phyloP scores from a whole-genome alignment of 768 basidiomycete genomes.

The Rhizopogon rudus region DNA sequence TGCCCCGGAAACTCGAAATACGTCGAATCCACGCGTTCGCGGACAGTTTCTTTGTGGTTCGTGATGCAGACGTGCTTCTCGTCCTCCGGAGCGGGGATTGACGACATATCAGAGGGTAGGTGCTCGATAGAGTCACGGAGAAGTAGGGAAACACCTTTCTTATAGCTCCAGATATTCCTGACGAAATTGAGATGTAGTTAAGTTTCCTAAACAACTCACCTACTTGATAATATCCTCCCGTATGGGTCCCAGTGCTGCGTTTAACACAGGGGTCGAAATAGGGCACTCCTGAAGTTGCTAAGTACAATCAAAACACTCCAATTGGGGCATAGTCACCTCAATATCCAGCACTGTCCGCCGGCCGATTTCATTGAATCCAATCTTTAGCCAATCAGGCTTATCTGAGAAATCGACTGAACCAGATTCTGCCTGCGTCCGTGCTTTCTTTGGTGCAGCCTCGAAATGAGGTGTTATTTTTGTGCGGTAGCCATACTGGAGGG shows the following conservation, averaged over 20 bases:
- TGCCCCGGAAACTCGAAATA: constrained; percentile 83
- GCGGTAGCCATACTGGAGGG: constrained; percentile 85
- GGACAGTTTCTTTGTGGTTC: constrained; percentile 72
- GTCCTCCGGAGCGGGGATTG: constrained; percentile 31
- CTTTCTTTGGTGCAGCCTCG: constrained; percentile 59
- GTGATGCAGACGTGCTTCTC: constrained; percentile 77
- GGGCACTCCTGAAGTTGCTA: constrained; percentile 68
- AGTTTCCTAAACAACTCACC: constrained; percentile 11
- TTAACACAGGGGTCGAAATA: constrained; percentile 80
- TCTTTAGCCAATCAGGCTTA: constrained; percentile 68
- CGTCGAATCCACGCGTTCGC: constrained; percentile 78
- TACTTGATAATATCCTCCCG: constrained; percentile 68
- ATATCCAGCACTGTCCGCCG: constrained; percentile 80
- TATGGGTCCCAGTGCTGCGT: constrained; percentile 55
- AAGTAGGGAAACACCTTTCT: constrained; percentile 84
- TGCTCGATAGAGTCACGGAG: constrained; percentile 75
- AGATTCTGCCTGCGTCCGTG: constrained; percentile 7
- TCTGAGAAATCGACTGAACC: neutral
- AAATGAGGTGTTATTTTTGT: constrained; percentile 99
- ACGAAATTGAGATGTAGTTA: constrained; percentile 3
- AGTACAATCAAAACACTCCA: neutral
- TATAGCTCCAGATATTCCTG: constrained; percentile 78
- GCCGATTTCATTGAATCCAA: constrained; percentile 86
- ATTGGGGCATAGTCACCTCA: constrained; percentile 49
- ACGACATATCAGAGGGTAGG: constrained; percentile 9